Conservation (phyloP, 345 rosid genomes). For the Erysimum cheiranthoides region DNA sequence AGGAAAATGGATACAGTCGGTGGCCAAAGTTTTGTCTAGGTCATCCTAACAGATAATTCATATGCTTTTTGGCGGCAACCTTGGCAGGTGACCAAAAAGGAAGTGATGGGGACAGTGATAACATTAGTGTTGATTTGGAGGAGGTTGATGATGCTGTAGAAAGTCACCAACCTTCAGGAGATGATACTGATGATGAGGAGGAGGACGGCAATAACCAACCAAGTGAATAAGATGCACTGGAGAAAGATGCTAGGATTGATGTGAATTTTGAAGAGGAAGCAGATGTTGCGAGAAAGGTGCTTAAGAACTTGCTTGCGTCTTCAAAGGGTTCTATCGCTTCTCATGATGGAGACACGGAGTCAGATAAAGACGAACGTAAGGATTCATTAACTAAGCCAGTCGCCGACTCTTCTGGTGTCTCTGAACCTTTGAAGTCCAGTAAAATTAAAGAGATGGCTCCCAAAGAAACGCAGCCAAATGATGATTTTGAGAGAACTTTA, state of each 20-base stretch:
- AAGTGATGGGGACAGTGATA: conserved; percentile 57
- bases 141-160: conserved; percentile 52
- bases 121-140: conserved; percentile 67
- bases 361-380: conserved; percentile 39
- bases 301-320: conserved; percentile 60
- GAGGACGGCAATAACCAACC: conserved; percentile 37
- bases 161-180: conserved; percentile 35
- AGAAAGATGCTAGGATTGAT: conserved; percentile 47
- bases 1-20: neutral
- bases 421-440: conserved; percentile 49
- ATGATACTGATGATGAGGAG: conserved; percentile 40
- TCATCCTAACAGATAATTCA: conserved; percentile 1
- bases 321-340: conserved; percentile 53
- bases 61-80: conserved; percentile 17
- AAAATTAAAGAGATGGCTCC: conserved; percentile 48
- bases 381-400: conserved; percentile 44
- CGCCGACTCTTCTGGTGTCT: conserved; percentile 43
- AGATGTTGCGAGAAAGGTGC: conserved; percentile 76
- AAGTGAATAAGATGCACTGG: conserved; percentile 46
- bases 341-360: conserved; percentile 47
- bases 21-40: conserved; percentile 17
- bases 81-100: conserved; percentile 59
- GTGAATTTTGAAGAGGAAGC: conserved; percentile 81
- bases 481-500: conserved; percentile 71
- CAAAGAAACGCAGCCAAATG: conserved; percentile 54